Evolutionary conservation across 2,329 filamentous ascomycete genomes (phyloP).

Genomic region (Paracorniculantispora psalliotae): DNA sequence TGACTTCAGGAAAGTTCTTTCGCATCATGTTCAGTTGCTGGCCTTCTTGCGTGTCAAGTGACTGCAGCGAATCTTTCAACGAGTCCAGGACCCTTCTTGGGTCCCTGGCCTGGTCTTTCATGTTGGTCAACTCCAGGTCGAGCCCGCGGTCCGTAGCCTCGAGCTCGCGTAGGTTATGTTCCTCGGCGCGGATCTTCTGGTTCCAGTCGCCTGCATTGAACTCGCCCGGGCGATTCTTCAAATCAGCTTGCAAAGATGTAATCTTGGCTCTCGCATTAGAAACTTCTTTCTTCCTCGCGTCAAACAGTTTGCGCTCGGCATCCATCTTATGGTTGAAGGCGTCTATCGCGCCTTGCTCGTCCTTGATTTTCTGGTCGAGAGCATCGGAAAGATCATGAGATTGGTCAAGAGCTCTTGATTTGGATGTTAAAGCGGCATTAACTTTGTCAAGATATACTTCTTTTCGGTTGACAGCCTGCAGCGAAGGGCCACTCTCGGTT

Average conservation of each 20-base stretch:
- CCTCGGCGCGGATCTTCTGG: conserved; percentile 60
- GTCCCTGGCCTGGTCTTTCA: conserved; percentile 37
- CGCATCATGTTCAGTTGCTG: conserved; percentile 65
- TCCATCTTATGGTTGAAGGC: conserved; percentile 40
- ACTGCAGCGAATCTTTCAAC: conserved; percentile 46
- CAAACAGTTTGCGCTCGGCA: conserved; percentile 46
- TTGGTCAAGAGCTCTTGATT: conserved; percentile 48
- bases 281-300: conserved; percentile 48
- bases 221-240: conserved; percentile 56
- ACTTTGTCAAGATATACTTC: conserved; percentile 59
- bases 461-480: conserved; percentile 66
- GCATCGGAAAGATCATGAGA: conserved; percentile 49
- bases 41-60: conserved; percentile 68
- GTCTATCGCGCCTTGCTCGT: conserved; percentile 35
- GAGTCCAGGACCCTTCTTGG: conserved; percentile 35
- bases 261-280: conserved; percentile 51
- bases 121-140: conserved; percentile 34
- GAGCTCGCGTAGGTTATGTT: conserved; percentile 51
- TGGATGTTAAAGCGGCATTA: conserved; percentile 48
- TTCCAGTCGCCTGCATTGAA: conserved; percentile 71
- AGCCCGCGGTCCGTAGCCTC: conserved; percentile 37
- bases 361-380: conserved; percentile 34
- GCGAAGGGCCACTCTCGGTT: conserved; percentile 56
- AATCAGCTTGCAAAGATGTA: conserved; percentile 55
- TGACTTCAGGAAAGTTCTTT: conserved; percentile 57